phyloP scores from a whole-genome alignment of 768 basidiomycete species.

The Suillus luteus region DNA sequence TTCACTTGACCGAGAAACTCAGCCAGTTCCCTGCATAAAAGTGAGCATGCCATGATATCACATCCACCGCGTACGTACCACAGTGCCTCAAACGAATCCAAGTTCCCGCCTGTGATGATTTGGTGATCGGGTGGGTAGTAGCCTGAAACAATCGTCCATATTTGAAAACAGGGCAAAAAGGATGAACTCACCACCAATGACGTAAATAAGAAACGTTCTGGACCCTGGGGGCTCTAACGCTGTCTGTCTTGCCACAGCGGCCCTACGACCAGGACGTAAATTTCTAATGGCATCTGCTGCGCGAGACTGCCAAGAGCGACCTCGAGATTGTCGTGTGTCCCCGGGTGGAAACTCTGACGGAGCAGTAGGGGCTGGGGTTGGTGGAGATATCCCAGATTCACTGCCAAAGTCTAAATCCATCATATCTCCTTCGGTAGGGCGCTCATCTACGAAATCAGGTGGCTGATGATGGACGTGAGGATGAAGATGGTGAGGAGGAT shows the following conservation, averaged over 20 bases:
- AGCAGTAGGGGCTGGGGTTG: constrained; percentile 20
- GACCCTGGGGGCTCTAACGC: constrained; percentile 38
- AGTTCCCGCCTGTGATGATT: constrained; percentile 77
- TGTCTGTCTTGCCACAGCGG: constrained; percentile 23
- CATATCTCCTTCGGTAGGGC: constrained; percentile 22
- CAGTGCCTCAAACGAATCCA: constrained; percentile 80
- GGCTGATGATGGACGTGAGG: constrained; percentile 15
- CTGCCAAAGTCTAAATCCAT: constrained; percentile 29
- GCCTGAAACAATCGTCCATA: constrained; percentile 39
- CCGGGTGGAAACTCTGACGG: constrained; percentile 21
- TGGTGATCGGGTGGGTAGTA: constrained; percentile 91
- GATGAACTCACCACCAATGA: constrained; percentile 67
- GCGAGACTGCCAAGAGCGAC: constrained; percentile 58
- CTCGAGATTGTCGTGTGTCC: constrained; percentile 29
- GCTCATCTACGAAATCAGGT: constrained; percentile 24
- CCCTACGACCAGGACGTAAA: constrained; percentile 42
- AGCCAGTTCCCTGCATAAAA: constrained; percentile 64
- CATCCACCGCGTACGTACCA: constrained; percentile 50
- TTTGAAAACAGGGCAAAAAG: constrained; percentile 11
- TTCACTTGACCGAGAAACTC: constrained; percentile 83
- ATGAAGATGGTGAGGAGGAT: constrained; percentile 15
- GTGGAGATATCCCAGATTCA: constrained; percentile 8
- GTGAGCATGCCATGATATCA: constrained; percentile 1
- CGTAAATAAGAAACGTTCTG: constrained; percentile 87
- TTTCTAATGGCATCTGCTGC: constrained; percentile 65